These are phyloP conservation scores for Macrocybe gigantea DNA, from an alignment of 768 basidiomycete species.

Conservation along the genomic window DNA sequence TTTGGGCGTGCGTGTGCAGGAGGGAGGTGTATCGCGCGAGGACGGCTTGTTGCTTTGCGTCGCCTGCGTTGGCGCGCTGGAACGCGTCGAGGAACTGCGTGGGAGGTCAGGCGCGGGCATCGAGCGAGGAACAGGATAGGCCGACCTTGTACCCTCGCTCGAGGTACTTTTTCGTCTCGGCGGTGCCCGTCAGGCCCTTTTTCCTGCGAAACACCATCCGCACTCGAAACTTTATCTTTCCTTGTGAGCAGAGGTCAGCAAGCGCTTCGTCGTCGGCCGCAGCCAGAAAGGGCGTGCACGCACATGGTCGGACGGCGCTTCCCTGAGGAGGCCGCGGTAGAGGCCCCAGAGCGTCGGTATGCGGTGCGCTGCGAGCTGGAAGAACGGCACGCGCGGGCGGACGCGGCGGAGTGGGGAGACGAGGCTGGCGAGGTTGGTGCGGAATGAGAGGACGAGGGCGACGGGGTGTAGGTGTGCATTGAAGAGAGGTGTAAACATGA, in stretches of 20 bases:
- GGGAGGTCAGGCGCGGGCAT: background rate
- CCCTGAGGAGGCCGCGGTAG: constrained; percentile 62
- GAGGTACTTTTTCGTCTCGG: constrained; percentile 39
- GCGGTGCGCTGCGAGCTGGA: constrained; percentile 62
- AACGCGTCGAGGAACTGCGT: constrained; percentile 59
- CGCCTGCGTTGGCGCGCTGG: constrained; percentile 45
- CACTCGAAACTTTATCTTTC: constrained; percentile 56
- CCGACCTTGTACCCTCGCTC: constrained; percentile 50
- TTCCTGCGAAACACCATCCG: constrained; percentile 47
- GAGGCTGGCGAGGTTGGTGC: constrained; percentile 43
- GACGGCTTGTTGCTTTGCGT: constrained; percentile 36
- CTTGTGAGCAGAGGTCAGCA: constrained; percentile 2
- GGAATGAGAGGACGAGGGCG: constrained; percentile 38
- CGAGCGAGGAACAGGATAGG: constrained; percentile 10
- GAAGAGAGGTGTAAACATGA: no score
- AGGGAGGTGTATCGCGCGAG: constrained; percentile 55
- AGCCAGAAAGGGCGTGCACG: constrained; percentile 12
- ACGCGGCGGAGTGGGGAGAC: constrained; percentile 55
- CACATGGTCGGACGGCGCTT: constrained; percentile 53
- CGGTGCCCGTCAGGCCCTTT: constrained; percentile 47
- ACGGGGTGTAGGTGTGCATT: constrained; percentile 8
- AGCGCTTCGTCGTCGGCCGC: background rate
- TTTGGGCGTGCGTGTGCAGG: constrained; percentile 44
- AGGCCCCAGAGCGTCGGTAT: constrained; percentile 73
- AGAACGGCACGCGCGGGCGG: constrained; percentile 62